Base-by-base conservation (phyloP, 2,329 filamentous ascomycete genomes). In the Macrophomina phaseolina region DNA sequence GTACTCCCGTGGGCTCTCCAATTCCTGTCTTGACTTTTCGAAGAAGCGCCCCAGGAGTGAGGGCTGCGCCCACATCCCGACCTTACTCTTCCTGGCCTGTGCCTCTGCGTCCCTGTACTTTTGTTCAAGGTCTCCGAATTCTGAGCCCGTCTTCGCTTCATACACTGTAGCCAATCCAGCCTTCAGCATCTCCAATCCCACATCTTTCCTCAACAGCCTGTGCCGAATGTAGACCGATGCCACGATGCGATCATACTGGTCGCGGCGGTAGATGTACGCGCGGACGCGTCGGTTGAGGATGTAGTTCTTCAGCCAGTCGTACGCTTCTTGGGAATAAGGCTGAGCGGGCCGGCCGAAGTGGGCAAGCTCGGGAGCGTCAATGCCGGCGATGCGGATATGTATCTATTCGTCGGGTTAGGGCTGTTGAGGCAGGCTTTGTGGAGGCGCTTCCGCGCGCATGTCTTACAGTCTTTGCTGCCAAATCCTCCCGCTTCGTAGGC, bases 211-310 rank as follows among this genome's bases (percentile, higher is more conserved):
- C 68, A 92, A 84, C 9, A 92, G 79, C 72, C 89, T 79, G 66
- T 84, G 86, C 56, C 92, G 86, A 38, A 94, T 87, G 73, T 88
- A 92, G 0, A 94, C 94, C 0, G 92, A 95, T 16, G 90, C 93
- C 1, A 99, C 93, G 5, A 97, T 89, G 53, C 95, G 90, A 70
- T 94, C 91, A 78, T 98, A 99, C 76, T 98, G 95, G 77, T 99
- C 96, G 64, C 89, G 87, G 68, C 89, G 89, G 79, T 94, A 92
- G 62, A 97, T 86, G 73, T 91, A 89, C n/a, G 89, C 91, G 67
- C 94, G 89, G 65, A 99, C 91, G 66, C 90, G 89, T 40, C 87
- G 88, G 68, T 90, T 84, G 28, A 88, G 81, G 9, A 98, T 83
- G 76, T 93, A 92, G 5, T 81, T 80, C 16, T 86, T 88, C n/a